Evolutionary conservation across 139 green algal genomes (phyloP), one percentile per base, ranked within the genome.

Genomic region (Coccomyxa sp.): DNA sequence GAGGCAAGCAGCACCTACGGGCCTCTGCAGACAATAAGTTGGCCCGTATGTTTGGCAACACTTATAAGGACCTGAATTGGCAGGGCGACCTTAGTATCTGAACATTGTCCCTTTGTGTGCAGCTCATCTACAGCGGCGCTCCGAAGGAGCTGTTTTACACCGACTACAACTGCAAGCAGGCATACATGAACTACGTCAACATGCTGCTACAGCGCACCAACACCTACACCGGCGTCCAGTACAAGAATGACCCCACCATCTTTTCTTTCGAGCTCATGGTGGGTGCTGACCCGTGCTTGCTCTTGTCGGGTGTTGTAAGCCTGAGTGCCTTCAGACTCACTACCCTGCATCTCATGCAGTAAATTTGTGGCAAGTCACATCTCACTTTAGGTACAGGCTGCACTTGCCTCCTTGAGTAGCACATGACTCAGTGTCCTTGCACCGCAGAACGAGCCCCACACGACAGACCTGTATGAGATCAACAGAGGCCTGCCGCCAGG

Each of bases 161-260:
- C 12, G 72, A 84, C 73, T n/a, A 54, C 0, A 7, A n/a, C 58
- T 64, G 50, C 50, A 64, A 64, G 75, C 77, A 50, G 68, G 73
- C 88, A 34, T 91, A 89, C 78, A 88, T 88, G 74, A 41, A 79
- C 24, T 82, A 88, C 73, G 80, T 89, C 31, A 64, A 44, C 68
- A 70, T 27, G 22, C 77, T 92, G 34, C 18, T 90, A 5, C 71
- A 74, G 24, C 80, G 90, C 1, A 73, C 81, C 14, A 95, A 95
- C 70, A 83, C 86, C 16, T 86, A 91, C 77, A 95, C 83, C 6
- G 90, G 90, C 2, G 35, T 81, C 29, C 22, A 33, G 22, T 94
- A 93, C 76, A 79, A 71, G n/a, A 81, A 92, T 44, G 90, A 95
- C 75, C 84, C 88, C 64, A 91, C 89, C 39, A 91, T 95, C 41